phyloP scores from a whole-genome alignment of 106 monocot species.

The Acorus calamus region DNA sequence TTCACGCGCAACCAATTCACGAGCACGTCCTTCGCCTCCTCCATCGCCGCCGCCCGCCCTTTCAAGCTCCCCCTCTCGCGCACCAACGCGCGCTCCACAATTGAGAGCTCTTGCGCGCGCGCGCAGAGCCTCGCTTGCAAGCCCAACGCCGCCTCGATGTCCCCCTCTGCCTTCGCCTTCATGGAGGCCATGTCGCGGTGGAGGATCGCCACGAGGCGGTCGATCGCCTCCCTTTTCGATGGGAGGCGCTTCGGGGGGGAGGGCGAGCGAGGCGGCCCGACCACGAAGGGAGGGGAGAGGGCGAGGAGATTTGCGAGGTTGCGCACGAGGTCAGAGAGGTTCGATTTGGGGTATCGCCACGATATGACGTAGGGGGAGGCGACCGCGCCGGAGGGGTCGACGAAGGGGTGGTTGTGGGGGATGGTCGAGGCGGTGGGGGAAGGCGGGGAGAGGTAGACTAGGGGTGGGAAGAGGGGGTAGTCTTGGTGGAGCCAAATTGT shows the following conservation, averaged over 20 bases:
- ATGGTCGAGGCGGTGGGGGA: not conserved
- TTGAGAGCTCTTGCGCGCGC: not conserved
- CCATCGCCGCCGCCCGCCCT: not conserved
- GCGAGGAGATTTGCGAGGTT: conserved; percentile 19
- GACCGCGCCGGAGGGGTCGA: not conserved
- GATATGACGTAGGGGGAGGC: conserved; percentile 12
- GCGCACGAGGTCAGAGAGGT: conserved; percentile 21
- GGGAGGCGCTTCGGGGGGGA: not conserved
- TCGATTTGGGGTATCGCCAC: conserved; percentile 19
- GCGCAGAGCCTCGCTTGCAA: not conserved
- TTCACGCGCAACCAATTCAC: conserved; percentile 12
- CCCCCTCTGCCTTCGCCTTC: conserved; percentile 5
- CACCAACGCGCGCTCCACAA: not conserved
- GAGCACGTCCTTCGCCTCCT: not conserved
- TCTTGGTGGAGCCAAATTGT: conserved; percentile 6
- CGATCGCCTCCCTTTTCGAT: conserved; percentile 17
- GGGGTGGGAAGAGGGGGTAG: conserved; percentile 7
- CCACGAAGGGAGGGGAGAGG: not conserved
- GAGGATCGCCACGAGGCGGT: conserved; percentile 1
- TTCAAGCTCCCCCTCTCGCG: conserved; percentile 4
- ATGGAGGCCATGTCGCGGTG: not conserved
- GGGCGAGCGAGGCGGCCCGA: not conserved
- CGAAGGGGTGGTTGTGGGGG: conserved; percentile 5
- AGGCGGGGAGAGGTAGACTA: conserved; percentile 6
- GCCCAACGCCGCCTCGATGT: not conserved